Conservation (phyloP, 768 basidiomycete species). For the Trametes villosa region DNA sequence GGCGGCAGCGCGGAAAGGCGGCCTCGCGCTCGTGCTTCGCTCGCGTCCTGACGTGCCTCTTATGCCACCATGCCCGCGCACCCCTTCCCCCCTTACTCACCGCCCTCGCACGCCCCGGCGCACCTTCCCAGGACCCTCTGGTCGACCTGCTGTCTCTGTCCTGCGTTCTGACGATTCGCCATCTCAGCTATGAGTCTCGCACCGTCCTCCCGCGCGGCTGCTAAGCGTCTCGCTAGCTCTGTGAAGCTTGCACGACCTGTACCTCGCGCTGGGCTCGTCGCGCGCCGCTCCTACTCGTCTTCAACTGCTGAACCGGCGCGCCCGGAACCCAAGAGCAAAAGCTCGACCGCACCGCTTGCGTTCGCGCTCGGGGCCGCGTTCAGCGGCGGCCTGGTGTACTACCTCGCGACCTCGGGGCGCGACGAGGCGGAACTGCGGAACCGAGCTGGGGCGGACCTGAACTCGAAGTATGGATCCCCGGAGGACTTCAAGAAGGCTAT, state of each 20-base stretch:
- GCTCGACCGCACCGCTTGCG: not conserved
- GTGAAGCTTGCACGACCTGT: not conserved
- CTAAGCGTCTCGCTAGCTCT: not conserved
- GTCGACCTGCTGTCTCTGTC: not conserved
- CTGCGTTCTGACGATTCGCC: not conserved
- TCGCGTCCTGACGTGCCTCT: not conserved
- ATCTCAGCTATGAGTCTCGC: not conserved
- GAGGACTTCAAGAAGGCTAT: conserved; percentile 60
- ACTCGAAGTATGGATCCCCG: conserved; percentile 50
- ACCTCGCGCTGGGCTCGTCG: not conserved
- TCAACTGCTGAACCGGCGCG: not conserved
- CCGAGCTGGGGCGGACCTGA: conserved; percentile 8
- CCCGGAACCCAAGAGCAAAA: not conserved
- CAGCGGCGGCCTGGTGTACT: conserved; percentile 16
- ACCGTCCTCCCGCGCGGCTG: not conserved
- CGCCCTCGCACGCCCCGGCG: not conserved
- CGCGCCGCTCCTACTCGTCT: not conserved
- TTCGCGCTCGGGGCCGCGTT: conserved; percentile 11
- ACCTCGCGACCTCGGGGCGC: not conserved
- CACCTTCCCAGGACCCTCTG: not conserved
- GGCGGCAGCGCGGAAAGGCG: not conserved
- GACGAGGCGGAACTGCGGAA: not conserved
- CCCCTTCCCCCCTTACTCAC: not conserved
- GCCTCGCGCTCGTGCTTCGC: not conserved
- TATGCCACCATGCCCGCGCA: not conserved